Evolutionary conservation across 345 rosid genomes (phyloP), one percentile per base, ranked within the genome.

Genomic region (Arabidopsis suecica): DNA sequence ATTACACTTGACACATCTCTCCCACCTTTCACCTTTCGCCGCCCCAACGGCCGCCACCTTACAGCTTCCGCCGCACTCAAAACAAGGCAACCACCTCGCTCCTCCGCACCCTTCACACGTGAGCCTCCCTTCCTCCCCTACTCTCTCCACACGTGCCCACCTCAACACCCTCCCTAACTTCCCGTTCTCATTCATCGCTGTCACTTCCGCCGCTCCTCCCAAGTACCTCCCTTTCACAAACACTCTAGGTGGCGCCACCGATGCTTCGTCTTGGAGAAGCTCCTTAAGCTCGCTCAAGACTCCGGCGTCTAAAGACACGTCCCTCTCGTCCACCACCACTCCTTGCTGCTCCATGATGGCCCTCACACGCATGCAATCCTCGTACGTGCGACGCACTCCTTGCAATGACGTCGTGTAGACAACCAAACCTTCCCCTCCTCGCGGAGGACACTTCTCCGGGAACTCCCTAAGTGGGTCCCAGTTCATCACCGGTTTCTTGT

Each of bases 61-160:
- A 34, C 97, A 86, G 49, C 98, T 92, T 33, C 99, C 99, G 1
- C 94, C 90, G 33, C 99, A 92, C 0, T 86, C 94, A 65, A 88
- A 51, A 80, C 99, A 95, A 13, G 97, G 96, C 77, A 90, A 83
- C 69, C 93, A 95, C 79, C 93, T 82, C 0, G 88, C 93, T 38
- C 93, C 99, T 3, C 97, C 96, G n/a, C 99, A 89, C 10, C 93
- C 93, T 65, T 83, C 94, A 12, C 99, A 95, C 72, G 84, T 88
- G 18, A 65, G 86, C 75, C 94, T 82, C 62, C 96, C 97, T 30
- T 82, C 75, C 13, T 86, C 96, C 37, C 82, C 82, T 12, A 74
- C 61, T 51, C 82, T 84, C 76, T 86, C 89, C 81, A 85, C 87
- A n/a, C 88, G 81, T 37, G 90, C 94, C 83, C 66, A 66, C 6